Conservation (phyloP, 768 basidiomycete genomes). For the Pisolithus orientalis region DNA sequence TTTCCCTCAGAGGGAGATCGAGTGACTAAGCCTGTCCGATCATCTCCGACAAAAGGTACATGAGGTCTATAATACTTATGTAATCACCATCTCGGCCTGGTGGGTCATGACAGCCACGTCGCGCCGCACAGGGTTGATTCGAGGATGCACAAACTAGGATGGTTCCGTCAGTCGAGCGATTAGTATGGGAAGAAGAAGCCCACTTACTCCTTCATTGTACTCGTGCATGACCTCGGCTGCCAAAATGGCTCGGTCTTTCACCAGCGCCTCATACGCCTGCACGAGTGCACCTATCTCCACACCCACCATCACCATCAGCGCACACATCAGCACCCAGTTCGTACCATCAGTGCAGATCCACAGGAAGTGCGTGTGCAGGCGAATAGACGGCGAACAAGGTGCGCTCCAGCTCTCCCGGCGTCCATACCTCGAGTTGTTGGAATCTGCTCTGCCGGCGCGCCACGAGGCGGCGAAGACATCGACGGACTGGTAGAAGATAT, state of each 20-base stretch:
- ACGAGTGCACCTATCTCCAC: slow-evolving; percentile 45
- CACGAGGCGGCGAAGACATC: slow-evolving; percentile 24
- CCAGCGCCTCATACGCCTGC: slow-evolving; percentile 47
- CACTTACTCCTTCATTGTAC: slow-evolving; percentile 70
- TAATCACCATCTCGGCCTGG: slow-evolving; percentile 66
- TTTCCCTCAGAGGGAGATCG: no score
- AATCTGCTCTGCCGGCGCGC: slow-evolving; percentile 48
- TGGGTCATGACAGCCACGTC: slow-evolving; percentile 86
- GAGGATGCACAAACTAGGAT: slow-evolving; percentile 75
- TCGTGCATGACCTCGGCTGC: slow-evolving; percentile 79
- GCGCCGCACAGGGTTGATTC: slow-evolving; percentile 64
- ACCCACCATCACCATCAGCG: slow-evolving; percentile 63
- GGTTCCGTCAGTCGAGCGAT: neutral
- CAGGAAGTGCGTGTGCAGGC: slow-evolving; percentile 65
- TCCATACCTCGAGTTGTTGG: slow-evolving; percentile 78
- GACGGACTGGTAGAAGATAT: slow-evolving; percentile 42
- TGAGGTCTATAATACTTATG: slow-evolving; percentile 37
- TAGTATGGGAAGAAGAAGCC: neutral
- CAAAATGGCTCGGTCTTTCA: slow-evolving; percentile 73
- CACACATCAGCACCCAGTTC: slow-evolving; percentile 70
- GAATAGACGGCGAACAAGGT: slow-evolving; percentile 72
- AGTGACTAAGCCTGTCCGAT: no score
- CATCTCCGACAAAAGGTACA: no score
- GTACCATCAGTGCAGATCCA: slow-evolving; percentile 67
- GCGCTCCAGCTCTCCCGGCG: slow-evolving; percentile 65